A percentile compares a stretch with the other conserved stretches of the same genome.
phyloP scores from a whole-genome alignment of 2,329 filamentous ascomycete species.

The Apiospora aurea region DNA sequence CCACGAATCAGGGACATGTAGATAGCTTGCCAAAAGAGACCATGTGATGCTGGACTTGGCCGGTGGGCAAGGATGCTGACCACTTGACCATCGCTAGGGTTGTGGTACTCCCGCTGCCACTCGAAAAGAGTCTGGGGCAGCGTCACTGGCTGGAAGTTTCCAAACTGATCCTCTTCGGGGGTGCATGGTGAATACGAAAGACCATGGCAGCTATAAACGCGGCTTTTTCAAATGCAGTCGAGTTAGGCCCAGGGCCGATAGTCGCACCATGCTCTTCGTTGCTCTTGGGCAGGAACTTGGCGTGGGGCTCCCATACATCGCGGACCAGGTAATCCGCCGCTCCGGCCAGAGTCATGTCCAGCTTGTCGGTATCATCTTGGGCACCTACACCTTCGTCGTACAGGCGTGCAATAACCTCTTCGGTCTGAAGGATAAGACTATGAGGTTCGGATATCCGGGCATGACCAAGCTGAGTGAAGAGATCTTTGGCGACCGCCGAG shows the following conservation, averaged over 20 bases:
- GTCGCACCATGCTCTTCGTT: conserved; percentile 63
- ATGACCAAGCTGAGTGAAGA: conserved; percentile 65
- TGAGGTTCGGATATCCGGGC: conserved; percentile 73
- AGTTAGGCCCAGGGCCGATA: conserved; percentile 69
- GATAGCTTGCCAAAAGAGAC: conserved; percentile 86
- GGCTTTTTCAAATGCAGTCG: conserved; percentile 75
- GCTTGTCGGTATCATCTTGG: conserved; percentile 61
- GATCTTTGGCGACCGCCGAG: conserved; percentile 73
- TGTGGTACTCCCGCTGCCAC: conserved; percentile 82
- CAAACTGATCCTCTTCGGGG: conserved; percentile 49
- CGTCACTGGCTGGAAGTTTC: conserved; percentile 53
- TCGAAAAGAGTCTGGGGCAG: conserved; percentile 81
- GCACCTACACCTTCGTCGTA: conserved; percentile 68
- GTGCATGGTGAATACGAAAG: conserved; percentile 78
- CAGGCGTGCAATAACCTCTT: conserved; percentile 71
- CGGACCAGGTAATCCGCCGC: conserved; percentile 59
- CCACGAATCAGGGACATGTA: conserved; percentile 78
- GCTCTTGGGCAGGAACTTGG: conserved; percentile 54
- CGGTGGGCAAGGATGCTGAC: conserved; percentile 66
- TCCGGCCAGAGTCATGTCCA: conserved; percentile 63
- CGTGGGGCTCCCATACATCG: conserved; percentile 62
- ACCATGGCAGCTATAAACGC: conserved; percentile 80
- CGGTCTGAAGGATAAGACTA: conserved; percentile 76
- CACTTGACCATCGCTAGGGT: conserved; percentile 72
- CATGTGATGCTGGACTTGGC: conserved; percentile 78